These are phyloP conservation scores for Biscutella laevigata DNA, from an alignment of 441 rosid genomes.

Conservation along the genomic window DNA sequence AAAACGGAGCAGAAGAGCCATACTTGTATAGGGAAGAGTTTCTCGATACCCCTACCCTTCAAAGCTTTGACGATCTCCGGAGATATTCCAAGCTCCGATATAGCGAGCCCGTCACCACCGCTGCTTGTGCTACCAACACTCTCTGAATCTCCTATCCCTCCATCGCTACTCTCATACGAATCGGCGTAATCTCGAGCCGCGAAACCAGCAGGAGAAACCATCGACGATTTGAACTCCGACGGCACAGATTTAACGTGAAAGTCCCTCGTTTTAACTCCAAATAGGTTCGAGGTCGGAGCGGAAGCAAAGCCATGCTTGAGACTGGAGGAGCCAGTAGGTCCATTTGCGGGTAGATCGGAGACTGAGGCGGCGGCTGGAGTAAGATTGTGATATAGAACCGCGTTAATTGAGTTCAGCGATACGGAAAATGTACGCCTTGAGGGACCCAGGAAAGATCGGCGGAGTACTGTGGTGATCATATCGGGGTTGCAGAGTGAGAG, in stretches of 20 bases:
- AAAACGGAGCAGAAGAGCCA: not conserved
- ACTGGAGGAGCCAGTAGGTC: not conserved
- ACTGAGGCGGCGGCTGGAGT: slow-evolving; percentile 8
- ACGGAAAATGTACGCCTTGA: slow-evolving; percentile 29
- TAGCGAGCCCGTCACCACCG: slow-evolving; percentile 64
- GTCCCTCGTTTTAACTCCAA: slow-evolving; percentile 27
- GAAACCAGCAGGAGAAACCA: slow-evolving; percentile 20
- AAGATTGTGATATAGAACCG: slow-evolving; percentile 23
- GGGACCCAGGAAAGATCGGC: slow-evolving; percentile 26
- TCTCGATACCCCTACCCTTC: slow-evolving; percentile 47
- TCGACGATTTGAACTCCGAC: slow-evolving; percentile 37
- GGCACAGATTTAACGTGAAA: slow-evolving; percentile 48
- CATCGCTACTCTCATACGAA: slow-evolving; percentile 37
- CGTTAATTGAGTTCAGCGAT: slow-evolving; percentile 25
- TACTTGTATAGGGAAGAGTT: slow-evolving; percentile 85
- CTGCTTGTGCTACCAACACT: slow-evolving; percentile 6
- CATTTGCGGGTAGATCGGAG: slow-evolving; percentile 9
- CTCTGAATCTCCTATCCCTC: slow-evolving; percentile 24
- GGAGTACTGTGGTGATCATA: slow-evolving; percentile 35
- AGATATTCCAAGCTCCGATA: slow-evolving; percentile 67
- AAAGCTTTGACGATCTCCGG: slow-evolving; percentile 66
- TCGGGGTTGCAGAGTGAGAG: not conserved
- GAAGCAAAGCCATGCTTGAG: slow-evolving; percentile 5
- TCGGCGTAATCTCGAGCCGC: slow-evolving; percentile 46
- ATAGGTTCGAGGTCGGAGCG: not conserved